Base-by-base conservation (phyloP, 2,329 filamentous ascomycete species). In the Colletotrichum simmondsii region DNA sequence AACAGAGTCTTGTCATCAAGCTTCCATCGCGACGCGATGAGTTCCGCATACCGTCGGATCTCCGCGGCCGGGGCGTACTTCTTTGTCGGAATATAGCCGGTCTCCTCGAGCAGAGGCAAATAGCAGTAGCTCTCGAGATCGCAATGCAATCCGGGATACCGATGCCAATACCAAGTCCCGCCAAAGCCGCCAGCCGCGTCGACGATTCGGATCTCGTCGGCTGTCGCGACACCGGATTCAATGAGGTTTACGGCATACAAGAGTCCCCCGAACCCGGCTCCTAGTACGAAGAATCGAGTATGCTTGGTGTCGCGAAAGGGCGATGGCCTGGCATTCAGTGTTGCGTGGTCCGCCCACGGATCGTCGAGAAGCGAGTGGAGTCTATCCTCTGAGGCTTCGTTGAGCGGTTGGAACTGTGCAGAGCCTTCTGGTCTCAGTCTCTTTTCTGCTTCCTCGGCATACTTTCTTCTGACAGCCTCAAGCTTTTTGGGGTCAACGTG, bases 71-170 rank as follows among this genome's bases (percentile, higher is more conserved):
- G 79, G 0, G 84, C 80, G 74, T 87, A 89, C 54, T 84, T 83
- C 56, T 88, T 82, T 19, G 82, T 86, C 0, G 90, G 91, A 77
- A 91, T 85, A 76, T 90, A 91, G 0, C 86, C 86, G 2, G 84
- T 90, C 78, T 92, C 89, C 72, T 92, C 90, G 2, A 92, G 83
- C 14, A 91, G 79, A 4, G 90, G 89, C 80, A 92, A 79, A 76
- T 92, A 92, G n/a, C 85, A 82, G 75, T 89, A 91, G 64, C 85
- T 84, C 78, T 92, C 90, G 3, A 90, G 80, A 75, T 92, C 90
- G 76, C 90, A 92, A 74, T 83, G 82, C 16, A 87, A 76, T 0
- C 85, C 86, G 0, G 86, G 86, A 67, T 87, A 88, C 0, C 85
- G 79, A 72, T 88, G 87, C 83, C 86, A 88, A 67, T 86, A 87